phyloP scores from a whole-genome alignment of 148 eudicot genomes.

The Agrostemma githago region DNA sequence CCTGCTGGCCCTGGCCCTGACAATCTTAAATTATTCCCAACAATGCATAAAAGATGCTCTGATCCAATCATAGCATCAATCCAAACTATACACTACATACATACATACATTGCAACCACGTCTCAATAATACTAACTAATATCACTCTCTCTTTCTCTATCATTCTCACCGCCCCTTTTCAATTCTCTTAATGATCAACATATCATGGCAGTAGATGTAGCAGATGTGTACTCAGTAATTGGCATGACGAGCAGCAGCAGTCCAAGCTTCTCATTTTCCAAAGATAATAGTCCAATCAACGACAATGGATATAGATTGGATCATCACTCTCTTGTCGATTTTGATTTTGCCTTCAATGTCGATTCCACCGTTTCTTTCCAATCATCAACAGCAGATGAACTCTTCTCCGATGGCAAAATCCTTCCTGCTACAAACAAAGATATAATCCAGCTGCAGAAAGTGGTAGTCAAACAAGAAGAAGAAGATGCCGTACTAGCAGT shows the following conservation, averaged over 20 bases:
- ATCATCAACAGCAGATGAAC: conserved; percentile 70
- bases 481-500: neutral
- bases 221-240: conserved; percentile 29
- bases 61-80: conserved; percentile 25
- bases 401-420: conserved; percentile 65
- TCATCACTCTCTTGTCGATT: conserved; percentile 33
- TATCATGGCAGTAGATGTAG: conserved; percentile 23
- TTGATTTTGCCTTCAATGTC: conserved; percentile 63
- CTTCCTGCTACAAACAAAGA: conserved; percentile 40
- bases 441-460: neutral
- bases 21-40: conserved; percentile 30
- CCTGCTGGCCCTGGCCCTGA: conserved; percentile 1
- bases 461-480: neutral
- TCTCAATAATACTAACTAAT: conserved; percentile 4
- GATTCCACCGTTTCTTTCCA: conserved; percentile 16
- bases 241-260: conserved; percentile 15
- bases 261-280: conserved; percentile 33
- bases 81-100: conserved; percentile 3
- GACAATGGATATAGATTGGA: conserved; percentile 12
- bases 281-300: conserved; percentile 14
- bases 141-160: neutral
- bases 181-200: neutral
- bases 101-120: neutral
- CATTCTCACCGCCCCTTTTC: neutral
- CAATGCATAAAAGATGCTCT: conserved; percentile 22